Evolutionary conservation across 2,329 filamentous ascomycete genomes (phyloP), one percentile per base, ranked within the genome.

Genomic region (Beauveria varroae): DNA sequence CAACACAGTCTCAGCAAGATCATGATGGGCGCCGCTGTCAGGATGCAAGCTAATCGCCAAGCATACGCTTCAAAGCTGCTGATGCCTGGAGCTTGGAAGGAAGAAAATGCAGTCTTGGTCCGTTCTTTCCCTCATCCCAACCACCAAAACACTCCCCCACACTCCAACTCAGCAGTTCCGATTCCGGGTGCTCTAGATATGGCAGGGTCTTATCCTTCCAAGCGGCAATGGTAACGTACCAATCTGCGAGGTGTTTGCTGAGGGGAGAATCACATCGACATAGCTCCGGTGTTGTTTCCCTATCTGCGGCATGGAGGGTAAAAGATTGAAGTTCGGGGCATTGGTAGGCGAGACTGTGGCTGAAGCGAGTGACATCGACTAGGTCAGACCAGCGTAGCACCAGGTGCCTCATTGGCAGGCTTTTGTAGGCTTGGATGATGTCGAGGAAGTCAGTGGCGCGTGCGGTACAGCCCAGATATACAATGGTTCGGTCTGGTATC

Each of bases 391-490:
- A 56, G 30, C 44, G 60, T 18, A 62, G 53, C 14, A 62, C 60
- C 44, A 62, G 14, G 20, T 62, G 60, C 26, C 52, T 22, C 24
- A 62, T 28, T 16, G 53, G 37, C 37, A 62, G 37, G 8, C 37
- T 56, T 20, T 57, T 20, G 40, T 62, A 54, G 22, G 60, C 60
- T 22, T 57, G 60, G 20, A 46, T 34, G 9, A 62, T 51, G 16
- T 62, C 60, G 37, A 62, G 24, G 24, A 62, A 62, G 46, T 62
- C 60, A 37, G 41, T 57, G 30, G 60, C 60, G n/a, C 60, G 60
- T n/a, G 53, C 22, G 26, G 53, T 50, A 41, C 60, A 62, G 16
- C 60, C 53, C 47, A 62, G 40, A 20, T 62, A 62, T 2, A 57
- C 22, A 22, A 62, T 40, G 24, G 60, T 62, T 5, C 37, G 52